phyloP scores from a whole-genome alignment of 225 moss, liverwort and hornwort genomes.

The Physcomitrium patens region DNA sequence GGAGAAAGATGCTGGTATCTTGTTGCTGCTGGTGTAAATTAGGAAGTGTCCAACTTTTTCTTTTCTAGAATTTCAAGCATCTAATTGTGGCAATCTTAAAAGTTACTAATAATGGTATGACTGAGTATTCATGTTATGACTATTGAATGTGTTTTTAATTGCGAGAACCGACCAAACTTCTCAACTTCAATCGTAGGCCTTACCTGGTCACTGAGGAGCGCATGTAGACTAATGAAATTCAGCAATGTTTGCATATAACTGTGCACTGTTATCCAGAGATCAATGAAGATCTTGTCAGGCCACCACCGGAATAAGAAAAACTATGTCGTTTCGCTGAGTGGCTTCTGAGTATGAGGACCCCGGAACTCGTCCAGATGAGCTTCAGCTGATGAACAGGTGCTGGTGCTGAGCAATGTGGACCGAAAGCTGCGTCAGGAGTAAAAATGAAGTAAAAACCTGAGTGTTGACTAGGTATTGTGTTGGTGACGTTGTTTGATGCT shows the following conservation, averaged over 20 bases:
- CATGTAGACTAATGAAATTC: not conserved
- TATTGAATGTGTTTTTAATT: too few species aligned
- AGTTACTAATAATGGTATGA: too few species aligned
- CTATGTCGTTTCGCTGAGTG: slow-evolving; percentile 22
- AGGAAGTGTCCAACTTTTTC: not conserved
- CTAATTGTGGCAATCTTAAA: too few species aligned
- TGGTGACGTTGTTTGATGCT: not conserved
- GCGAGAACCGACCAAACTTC: not conserved
- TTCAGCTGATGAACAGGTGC: slow-evolving; percentile 16
- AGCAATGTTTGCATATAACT: slow-evolving; percentile 14
- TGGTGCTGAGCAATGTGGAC: slow-evolving; percentile 12
- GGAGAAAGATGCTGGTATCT: slow-evolving; percentile 26
- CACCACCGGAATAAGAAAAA: slow-evolving; percentile 13
- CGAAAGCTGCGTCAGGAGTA: slow-evolving; percentile 9
- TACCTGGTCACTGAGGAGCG: not conserved
- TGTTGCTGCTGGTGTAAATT: slow-evolving; percentile 15
- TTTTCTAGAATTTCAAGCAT: too few species aligned
- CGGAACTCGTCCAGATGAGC: not conserved
- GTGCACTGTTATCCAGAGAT: slow-evolving; percentile 1
- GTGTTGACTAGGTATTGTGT: not conserved
- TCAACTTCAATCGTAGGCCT: slow-evolving; percentile 13
- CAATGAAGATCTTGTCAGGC: slow-evolving; percentile 21
- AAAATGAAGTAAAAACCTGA: slow-evolving; percentile 17
- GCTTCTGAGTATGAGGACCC: slow-evolving; percentile 5
- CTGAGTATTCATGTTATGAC: too few species aligned